A percentile compares a stretch with the other conserved stretches of the same genome.
Evolutionary conservation across 1,284 basidiomycete genomes (phyloP).

Genomic region (Rhizoctonia solani): DNA sequence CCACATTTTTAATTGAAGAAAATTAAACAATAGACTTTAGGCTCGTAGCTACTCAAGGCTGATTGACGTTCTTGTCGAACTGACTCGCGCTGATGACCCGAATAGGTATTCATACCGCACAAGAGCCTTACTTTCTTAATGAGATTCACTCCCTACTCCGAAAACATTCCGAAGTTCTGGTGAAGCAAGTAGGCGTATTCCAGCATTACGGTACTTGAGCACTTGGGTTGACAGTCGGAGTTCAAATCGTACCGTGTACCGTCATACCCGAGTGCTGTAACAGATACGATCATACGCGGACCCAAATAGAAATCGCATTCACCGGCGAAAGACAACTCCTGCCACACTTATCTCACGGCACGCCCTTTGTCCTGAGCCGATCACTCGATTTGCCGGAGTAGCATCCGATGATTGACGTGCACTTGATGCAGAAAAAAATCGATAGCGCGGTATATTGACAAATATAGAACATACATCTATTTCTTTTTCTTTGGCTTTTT

Average conservation of each 20-base stretch:
- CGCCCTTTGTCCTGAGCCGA: not conserved
- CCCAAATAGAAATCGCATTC: not conserved
- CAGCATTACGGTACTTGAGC: no score
- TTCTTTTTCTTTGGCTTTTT: constrained; percentile 63
- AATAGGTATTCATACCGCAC: no score
- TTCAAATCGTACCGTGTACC: not conserved
- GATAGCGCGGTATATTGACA: not conserved
- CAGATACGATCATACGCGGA: not conserved
- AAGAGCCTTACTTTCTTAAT: no score
- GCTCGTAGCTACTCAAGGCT: no score
- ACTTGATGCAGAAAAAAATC: not conserved
- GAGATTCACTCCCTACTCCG: no score
- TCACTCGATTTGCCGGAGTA: not conserved
- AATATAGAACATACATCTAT: constrained; percentile 43
- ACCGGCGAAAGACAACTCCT: not conserved
- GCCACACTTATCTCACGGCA: not conserved
- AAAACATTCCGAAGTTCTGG: no score
- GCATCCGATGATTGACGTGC: not conserved
- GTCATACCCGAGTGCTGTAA: not conserved
- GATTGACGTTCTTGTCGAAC: no score
- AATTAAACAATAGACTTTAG: no score
- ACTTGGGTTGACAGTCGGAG: not conserved
- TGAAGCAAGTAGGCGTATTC: no score
- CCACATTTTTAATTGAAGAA: no score
- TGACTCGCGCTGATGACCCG: no score